A percentile compares a stretch with the other conserved stretches of the same genome.
Conservation (phyloP, 1,284 basidiomycete genomes). For the Erythrobasidium hasegawianum region DNA sequence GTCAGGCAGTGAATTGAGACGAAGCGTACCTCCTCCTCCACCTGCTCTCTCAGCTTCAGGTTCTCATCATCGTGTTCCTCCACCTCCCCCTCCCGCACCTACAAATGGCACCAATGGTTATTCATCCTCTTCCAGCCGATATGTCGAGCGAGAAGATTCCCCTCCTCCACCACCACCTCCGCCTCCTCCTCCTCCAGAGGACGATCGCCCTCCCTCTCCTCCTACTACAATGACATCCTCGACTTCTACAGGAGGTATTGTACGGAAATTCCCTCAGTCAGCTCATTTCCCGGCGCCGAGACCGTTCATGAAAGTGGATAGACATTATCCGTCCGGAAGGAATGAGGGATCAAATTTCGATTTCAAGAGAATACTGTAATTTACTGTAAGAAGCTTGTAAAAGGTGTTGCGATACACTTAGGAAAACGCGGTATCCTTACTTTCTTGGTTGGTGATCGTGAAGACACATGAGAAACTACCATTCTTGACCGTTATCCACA, state of each 20-base stretch:
- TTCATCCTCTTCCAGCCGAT: not conserved
- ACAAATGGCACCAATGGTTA: not conserved
- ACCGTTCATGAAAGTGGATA: constrained; percentile 21
- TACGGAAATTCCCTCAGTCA: constrained; percentile 28
- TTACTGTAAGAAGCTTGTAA: too few species aligned
- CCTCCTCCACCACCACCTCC: constrained; percentile 30
- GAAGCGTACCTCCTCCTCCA: constrained; percentile 14
- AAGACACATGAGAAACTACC: too few species aligned
- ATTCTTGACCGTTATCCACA: too few species aligned
- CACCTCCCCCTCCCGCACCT: constrained; percentile 10
- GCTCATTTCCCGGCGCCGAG: constrained; percentile 29
- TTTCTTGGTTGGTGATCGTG: too few species aligned
- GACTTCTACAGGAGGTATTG: constrained; percentile 18
- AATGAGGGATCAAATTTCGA: constrained; percentile 23
- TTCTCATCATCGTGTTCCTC: not conserved
- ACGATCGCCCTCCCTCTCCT: constrained; percentile 17
- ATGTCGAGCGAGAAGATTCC: not conserved
- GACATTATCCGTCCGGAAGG: constrained; percentile 20
- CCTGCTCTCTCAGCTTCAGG: constrained; percentile 1
- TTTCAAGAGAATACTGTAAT: constrained; percentile 20
- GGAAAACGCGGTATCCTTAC: too few species aligned
- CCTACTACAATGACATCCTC: constrained; percentile 29
- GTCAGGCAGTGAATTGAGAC: constrained; percentile 11
- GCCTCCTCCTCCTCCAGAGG: constrained; percentile 14
- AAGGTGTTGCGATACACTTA: too few species aligned